Evolutionary conservation across 202 grass and related monocot genomes (phyloP).

Genomic region (Bolboschoenoplectus hybrid): DNA sequence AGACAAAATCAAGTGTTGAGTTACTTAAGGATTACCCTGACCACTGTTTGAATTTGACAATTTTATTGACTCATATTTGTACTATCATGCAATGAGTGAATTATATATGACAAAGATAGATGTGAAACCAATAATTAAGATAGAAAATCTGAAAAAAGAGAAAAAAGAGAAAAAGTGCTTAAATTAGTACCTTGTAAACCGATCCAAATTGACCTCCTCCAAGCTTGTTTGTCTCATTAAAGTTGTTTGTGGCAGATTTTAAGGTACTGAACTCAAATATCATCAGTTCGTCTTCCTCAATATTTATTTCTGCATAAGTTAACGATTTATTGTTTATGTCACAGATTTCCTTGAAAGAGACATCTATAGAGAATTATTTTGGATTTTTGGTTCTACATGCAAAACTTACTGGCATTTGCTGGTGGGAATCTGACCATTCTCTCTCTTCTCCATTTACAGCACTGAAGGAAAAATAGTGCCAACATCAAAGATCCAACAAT

Average conservation of each 20-base stretch:
- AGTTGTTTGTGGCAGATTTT: slow-evolving; percentile 43
- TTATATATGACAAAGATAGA: background rate
- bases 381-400: background rate
- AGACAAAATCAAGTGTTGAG: background rate
- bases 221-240: slow-evolving; percentile 39
- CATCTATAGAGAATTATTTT: background rate
- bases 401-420: slow-evolving; percentile 29
- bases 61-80: background rate
- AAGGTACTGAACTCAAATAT: slow-evolving; percentile 38
- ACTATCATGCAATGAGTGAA: background rate
- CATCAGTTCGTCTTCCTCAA: slow-evolving; percentile 23
- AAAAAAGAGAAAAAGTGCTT: background rate
- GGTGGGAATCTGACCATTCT: background rate
- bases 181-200: slow-evolving; percentile 50
- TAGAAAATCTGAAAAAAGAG: background rate
- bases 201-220: slow-evolving; percentile 41
- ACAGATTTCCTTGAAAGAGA: background rate
- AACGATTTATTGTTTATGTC: background rate
- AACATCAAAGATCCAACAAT: background rate
- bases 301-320: background rate
- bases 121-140: background rate
- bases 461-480: background rate
- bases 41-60: background rate
- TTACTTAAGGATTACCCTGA: background rate
- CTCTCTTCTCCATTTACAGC: slow-evolving; percentile 21